Conservation (phyloP, 768 basidiomycete species). For the Leccinum truebloodii region DNA sequence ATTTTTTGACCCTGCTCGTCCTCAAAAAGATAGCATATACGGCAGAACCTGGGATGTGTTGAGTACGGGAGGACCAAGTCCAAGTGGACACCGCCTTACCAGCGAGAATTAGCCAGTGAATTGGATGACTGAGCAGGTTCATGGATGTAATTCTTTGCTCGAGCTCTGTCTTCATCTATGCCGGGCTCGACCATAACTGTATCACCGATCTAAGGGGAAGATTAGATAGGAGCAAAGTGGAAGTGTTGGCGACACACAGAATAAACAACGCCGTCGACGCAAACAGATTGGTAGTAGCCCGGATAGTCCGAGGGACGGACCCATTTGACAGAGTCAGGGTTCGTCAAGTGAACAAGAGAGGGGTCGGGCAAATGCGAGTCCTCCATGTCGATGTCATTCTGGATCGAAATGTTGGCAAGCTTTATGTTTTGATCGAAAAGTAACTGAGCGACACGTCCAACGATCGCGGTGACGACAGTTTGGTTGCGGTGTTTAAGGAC, state of each 20-base stretch:
- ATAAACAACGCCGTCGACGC: slow-evolving; percentile 60
- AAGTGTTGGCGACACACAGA: slow-evolving; percentile 37
- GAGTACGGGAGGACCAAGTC: not conserved
- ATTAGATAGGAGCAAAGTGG: slow-evolving; percentile 12
- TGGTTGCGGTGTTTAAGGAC: slow-evolving; percentile 39
- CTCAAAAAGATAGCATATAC: slow-evolving; percentile 66
- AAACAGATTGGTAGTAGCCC: slow-evolving; percentile 45
- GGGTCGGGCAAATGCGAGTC: slow-evolving; percentile 10
- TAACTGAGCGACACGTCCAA: slow-evolving; percentile 45
- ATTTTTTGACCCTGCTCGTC: slow-evolving; percentile 40
- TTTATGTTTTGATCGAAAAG: slow-evolving; percentile 49
- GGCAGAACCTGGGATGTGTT: slow-evolving; percentile 58
- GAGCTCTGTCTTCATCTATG: slow-evolving; percentile 42
- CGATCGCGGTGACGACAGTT: slow-evolving; percentile 47
- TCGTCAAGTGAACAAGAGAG: slow-evolving; percentile 28
- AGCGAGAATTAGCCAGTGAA: slow-evolving; percentile 54
- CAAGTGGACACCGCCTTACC: slow-evolving; percentile 44
- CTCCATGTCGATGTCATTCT: slow-evolving; percentile 31
- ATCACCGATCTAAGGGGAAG: slow-evolving; percentile 53
- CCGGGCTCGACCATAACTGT: slow-evolving; percentile 64
- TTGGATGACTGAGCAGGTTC: slow-evolving; percentile 51
- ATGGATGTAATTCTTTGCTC: slow-evolving; percentile 42
- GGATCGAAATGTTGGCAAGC: slow-evolving; percentile 34
- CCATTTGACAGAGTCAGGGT: slow-evolving; percentile 40
- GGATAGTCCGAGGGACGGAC: slow-evolving; percentile 22